Evolutionary conservation across 805 yeast species (phyloP), one percentile per base, ranked within the genome.

Genomic region (Metschnikowia henanensis): DNA sequence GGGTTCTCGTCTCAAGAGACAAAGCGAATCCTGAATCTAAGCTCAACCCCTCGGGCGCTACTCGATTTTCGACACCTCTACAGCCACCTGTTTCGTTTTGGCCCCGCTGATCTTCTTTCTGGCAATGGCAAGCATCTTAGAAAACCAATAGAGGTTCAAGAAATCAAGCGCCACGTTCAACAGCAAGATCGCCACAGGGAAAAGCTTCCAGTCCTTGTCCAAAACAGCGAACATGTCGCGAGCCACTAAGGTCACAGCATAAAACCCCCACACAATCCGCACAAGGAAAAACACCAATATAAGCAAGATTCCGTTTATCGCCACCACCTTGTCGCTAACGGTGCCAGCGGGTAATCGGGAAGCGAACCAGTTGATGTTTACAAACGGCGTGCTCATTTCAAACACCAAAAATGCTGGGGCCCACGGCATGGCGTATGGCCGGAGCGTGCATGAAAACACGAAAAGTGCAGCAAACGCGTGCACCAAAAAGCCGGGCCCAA

Each of bases 351-450:
- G 94, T 15, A 90, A 70, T 55, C 87, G 83, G 25, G 85, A 76
- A 26, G 89, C 82, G 64, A 84, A 91, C 97, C 97, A 94, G 64
- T 94, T 88, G 60, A 87, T 62, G 65, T 94, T 95, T 49, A 94
- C 96, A 66, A 94, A 94, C 7, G 98, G 98, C 2, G 97, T 87
- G 36, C 95, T 84, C 31, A 87, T 75, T 66, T 94, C 99, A 64
- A 86, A 94, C 38, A 87, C 61, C 55, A 94, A 73, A 61, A 91
- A 94, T 17, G 83, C 80, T 1, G 96, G 92, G 21, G 87, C 77
- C 80, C 86, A 84, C 39, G 90, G 84, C 64, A 84, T 81, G 59
- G 88, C 79, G 63, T 82, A 87, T 3, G 97, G 97, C 25, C 72
- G 61, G 47, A 86, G 72, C 2, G 88, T 73, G 40, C 78, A 64